Base-by-base conservation (phyloP, 129 eudicot genomes). In the Scalesia atractyloides region DNA sequence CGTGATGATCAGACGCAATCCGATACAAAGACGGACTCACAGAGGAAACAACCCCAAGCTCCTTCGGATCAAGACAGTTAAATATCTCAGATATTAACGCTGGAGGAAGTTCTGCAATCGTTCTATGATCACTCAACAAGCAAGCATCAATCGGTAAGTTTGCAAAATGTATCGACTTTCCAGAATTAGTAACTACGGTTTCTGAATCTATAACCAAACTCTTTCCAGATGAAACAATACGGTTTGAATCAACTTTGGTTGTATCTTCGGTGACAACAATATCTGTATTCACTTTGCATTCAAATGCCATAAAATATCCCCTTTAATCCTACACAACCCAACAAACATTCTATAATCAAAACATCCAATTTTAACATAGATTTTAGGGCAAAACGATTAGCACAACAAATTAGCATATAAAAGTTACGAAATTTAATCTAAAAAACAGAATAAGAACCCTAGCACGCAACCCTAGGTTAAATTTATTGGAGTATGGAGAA, bases 31-130 rank as follows among this genome's bases (percentile, higher is more conserved):
- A 72, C 26, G 89, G 77, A 52, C 82, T 82, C 47, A 94, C 99
- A 76, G 97, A 94, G 18, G 96, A 94, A 16, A 90, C 91, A 50
- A 90, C 84, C 30, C 97, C 99, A 30, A 94, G 93, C 73, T 89
- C 99, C 68, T 86, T 90, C 0, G 97, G 99, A 33, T 88, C 96
- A 48, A 94, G 92, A 58, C 82, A 94, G 72, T 86, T 94, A n/a
- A 94, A 85, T 50, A 94, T 90, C 73, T 94, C 99, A n/a, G 91
- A 84, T 33, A 94, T 83, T 70, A 94, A 69, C 10, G 88, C 89
- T 13, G 86, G 80, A 58, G 99, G 99, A 46, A 94, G 99, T 64
- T 94, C 99, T 20, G 81, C 78, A 11, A 94, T 88, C 7, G 96
- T 86, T 69, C 79, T 77, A 52, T 54, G 24, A 51, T 10, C 36